Base-by-base conservation (phyloP, 148 eudicot genomes). In the Simmondsia chinensis region DNA sequence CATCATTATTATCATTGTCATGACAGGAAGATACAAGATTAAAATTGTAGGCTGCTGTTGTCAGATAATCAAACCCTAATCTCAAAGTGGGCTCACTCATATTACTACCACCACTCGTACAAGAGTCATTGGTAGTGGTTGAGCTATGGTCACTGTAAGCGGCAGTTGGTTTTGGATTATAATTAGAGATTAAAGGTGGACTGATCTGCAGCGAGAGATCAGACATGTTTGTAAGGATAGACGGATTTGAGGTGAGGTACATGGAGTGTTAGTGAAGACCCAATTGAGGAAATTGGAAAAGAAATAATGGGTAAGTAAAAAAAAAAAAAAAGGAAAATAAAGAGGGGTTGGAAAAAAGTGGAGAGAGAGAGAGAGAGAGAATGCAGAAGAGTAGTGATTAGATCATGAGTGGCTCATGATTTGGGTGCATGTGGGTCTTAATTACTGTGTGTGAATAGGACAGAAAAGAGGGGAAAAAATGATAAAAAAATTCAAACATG, bases 351-450 rank as follows among this genome's bases (percentile, higher is more conserved):
- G 39, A 11, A 7, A 23, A 28, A 26, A 24, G 5, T 5, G 11
- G 10, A 7, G 31, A 27, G 22, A 44, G 61, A 52, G 40, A 43
- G 20, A 32, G 43, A 39, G 9, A 13, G 33, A 32, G 15, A 3
- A 33, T 10, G 8, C 11, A 31, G 26, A 16, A 31, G 27, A 20
- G 45, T 39, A 29, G 54, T 66, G 58, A 75, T 83, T 75, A 83
- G 68, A 60, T 79, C 73, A 87, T 87, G 93, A 87, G 93, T 87
- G 56, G 25, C 66, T 62, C 63, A 79, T 87, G 81, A 87, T 82
- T 82, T 70, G 74, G 66, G 47, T 78, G 83, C 77, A 66, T 82
- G 82, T 58, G 35, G 22, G 15, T 49, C 24, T 48, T 59, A 28
- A 36, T 54, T 32, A 46, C 54, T 34, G 40, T 25, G 38, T 21